These are phyloP conservation scores for Chamaecrista fasciculata DNA, from an alignment of 306 rosid species.

Conservation along the genomic window DNA sequence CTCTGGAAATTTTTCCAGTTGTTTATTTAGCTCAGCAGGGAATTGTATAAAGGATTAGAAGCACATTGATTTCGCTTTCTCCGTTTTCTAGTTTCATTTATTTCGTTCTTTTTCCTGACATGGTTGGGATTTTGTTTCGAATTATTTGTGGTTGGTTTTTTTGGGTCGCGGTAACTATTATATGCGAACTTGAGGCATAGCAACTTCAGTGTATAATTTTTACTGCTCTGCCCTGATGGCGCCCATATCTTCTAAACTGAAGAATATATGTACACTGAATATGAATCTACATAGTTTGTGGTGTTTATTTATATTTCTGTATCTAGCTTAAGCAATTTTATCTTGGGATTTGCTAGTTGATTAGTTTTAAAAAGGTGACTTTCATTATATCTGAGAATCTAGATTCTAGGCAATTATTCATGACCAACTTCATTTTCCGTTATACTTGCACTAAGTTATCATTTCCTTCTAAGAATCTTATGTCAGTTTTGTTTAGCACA, in stretches of 20 bases:
- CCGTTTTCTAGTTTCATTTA: background rate
- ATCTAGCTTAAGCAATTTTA: background rate
- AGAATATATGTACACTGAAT: background rate
- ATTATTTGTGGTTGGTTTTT: background rate
- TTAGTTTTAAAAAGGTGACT: background rate
- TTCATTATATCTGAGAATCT: background rate
- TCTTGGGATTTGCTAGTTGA: background rate
- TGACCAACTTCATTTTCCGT: background rate
- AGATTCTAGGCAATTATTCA: background rate
- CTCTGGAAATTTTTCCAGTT: background rate
- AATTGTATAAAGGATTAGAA: background rate
- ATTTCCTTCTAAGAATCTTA: slow-evolving; percentile 3
- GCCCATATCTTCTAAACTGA: background rate
- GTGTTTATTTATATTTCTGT: background rate
- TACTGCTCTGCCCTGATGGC: background rate
- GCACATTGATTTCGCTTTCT: background rate
- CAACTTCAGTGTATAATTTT: background rate
- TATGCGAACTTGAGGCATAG: background rate
- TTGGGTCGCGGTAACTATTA: background rate
- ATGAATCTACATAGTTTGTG: background rate
- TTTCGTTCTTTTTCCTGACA: background rate
- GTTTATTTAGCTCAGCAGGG: background rate
- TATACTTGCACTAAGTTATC: background rate
- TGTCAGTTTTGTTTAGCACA: background rate
- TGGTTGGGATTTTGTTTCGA: background rate